Evolutionary conservation across 2,329 filamentous ascomycete genomes (phyloP).

Genomic region (Arthrobotrys musiformis): DNA sequence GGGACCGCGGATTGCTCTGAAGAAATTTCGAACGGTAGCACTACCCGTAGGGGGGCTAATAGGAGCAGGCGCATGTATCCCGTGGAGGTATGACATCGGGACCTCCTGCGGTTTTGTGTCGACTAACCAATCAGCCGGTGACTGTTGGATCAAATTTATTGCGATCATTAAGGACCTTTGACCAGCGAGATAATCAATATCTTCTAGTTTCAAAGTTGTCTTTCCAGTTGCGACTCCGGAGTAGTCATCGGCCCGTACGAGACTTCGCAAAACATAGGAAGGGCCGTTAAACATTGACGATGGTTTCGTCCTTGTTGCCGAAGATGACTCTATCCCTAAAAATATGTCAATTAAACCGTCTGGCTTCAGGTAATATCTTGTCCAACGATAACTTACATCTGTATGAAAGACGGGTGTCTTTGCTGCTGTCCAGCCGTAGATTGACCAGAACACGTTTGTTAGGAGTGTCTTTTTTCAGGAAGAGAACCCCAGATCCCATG

Average conservation of each 20-base stretch:
- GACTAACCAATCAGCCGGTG: constrained; percentile 41
- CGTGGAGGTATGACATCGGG: not conserved
- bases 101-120: constrained; percentile 23
- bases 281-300: constrained; percentile 46
- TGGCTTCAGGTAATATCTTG: not conserved
- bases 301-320: constrained; percentile 47
- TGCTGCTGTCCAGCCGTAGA: constrained; percentile 37
- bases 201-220: constrained; percentile 33
- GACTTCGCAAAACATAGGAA: constrained; percentile 44
- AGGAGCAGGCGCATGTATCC: constrained; percentile 29
- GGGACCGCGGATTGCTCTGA: constrained; percentile 29
- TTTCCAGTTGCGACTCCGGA: constrained; percentile 23
- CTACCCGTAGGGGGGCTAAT: not conserved
- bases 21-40: constrained; percentile 29
- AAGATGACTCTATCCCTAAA: constrained; percentile 50
- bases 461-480: constrained; percentile 36
- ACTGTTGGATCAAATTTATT: constrained; percentile 52
- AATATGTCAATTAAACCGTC: not conserved
- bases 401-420: constrained; percentile 43
- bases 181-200: constrained; percentile 50
- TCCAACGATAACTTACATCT: constrained; percentile 31
- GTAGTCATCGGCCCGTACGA: constrained; percentile 53
- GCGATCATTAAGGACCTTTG: constrained; percentile 54
- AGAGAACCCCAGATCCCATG: constrained; percentile 39
- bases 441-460: constrained; percentile 44